phyloP scores from a whole-genome alignment of 148 eudicot species.

The Amaranthus hypochondriacus region DNA sequence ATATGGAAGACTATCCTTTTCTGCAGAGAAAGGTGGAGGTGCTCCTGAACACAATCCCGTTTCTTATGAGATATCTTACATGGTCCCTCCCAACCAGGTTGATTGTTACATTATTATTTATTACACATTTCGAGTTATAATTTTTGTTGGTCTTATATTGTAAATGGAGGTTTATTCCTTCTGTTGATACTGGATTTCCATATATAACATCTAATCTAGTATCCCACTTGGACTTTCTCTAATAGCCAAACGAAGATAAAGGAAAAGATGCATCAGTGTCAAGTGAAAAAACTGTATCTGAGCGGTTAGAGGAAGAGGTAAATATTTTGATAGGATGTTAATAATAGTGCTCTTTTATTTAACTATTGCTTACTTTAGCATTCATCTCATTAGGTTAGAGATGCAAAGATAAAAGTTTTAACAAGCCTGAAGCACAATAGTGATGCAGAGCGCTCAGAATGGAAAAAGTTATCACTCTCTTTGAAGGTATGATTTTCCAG shows the following conservation, averaged over 20 bases:
- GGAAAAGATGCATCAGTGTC: slow-evolving; percentile 44
- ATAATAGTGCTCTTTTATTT: not conserved
- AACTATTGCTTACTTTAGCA: not conserved
- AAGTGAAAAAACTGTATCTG: slow-evolving; percentile 53
- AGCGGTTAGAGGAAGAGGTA: slow-evolving; percentile 83
- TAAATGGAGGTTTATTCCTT: not conserved
- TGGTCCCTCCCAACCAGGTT: slow-evolving; percentile 87
- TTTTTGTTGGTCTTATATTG: not conserved
- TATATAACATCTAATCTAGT: not conserved
- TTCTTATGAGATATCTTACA: slow-evolving; percentile 65
- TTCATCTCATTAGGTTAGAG: slow-evolving; percentile 59
- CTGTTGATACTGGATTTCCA: not conserved
- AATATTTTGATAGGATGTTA: not conserved
- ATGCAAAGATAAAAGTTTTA: slow-evolving; percentile 80
- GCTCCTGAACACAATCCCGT: slow-evolving; percentile 74
- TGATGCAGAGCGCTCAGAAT: slow-evolving; percentile 67
- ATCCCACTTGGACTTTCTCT: not conserved
- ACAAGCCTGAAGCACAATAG: slow-evolving; percentile 66
- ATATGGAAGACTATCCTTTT: slow-evolving; percentile 68
- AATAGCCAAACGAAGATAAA: slow-evolving; percentile 72
- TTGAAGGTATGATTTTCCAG: slow-evolving; percentile 52
- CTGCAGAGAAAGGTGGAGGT: slow-evolving; percentile 43
- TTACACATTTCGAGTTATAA: too few relatives aligned
- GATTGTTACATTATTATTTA: not conserved
- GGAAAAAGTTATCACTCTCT: slow-evolving; percentile 60